Base-by-base conservation (phyloP, 108 stramenopile genomes). In the Cyclotella distinguenda region DNA sequence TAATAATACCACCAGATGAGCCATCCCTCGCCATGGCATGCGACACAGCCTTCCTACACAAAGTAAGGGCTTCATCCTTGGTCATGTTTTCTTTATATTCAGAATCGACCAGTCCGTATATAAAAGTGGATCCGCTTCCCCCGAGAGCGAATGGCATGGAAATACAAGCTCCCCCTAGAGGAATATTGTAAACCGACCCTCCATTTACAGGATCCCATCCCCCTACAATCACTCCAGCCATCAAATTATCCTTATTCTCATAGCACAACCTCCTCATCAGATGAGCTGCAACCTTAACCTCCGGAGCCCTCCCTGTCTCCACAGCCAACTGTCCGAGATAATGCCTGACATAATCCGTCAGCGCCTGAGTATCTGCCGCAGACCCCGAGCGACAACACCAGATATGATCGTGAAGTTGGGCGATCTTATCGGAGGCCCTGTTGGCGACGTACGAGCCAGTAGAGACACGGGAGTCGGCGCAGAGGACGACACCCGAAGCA, bases 21-120 rank as follows among this genome's bases (percentile, higher is more conserved):
- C 97, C 98, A 79, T 99, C 98, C 25, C 98, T 78, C 6, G 96
- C 90, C 98, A 99, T 99, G 42, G 98, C 98, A 84, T 97, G 98
- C 28, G 84, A 56, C 51, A 97, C 75, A 30, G 93, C 89, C 74
- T 88, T 91, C 66, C 85, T 91, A 42, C 90, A 93, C 58, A 96
- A 72, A 16, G 82, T 55, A 22, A 82, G 66, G 11, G 88, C 90
- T 82, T 97, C 96, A 23, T 97, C 84, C 42, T 86, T 78, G n/a
- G 82, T 82, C 98, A 99, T 97, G 43, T 73, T 70, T 35, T 78
- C 75, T 51, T 71, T 78, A 77, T 78, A 98, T 46, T 81, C 65
- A 18, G 94, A 74, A 75, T 99, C 98, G 42, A 94, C 74, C 38
- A 91, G 68, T 30, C 93, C 91, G 68, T 95, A 95, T 66, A 99